Evolutionary conservation across 352 stramenopile genomes (phyloP).

Genomic region (Blastocystis sp.): DNA sequence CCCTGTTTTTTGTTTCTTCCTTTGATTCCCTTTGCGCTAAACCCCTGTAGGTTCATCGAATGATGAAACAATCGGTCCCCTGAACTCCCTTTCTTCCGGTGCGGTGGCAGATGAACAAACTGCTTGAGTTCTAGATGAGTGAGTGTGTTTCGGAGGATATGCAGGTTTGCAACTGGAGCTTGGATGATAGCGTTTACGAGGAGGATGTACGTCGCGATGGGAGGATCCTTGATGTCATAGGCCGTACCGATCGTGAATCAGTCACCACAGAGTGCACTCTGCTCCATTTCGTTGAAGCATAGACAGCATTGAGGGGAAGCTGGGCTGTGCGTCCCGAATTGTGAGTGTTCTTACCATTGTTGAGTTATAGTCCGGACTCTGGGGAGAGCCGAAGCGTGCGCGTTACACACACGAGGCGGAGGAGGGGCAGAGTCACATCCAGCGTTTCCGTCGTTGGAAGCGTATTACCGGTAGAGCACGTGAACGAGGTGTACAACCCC

Average conservation of each 20-base stretch:
- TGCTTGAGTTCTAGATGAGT: background rate
- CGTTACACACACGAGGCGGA: background rate
- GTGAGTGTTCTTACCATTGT: too few relatives aligned
- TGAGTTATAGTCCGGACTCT: background rate
- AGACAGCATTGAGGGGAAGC: background rate
- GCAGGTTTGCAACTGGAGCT: background rate
- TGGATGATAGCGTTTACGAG: slow-evolving; percentile 40
- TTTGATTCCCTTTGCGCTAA: background rate
- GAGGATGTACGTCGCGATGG: slow-evolving; percentile 6
- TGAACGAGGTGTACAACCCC: slow-evolving; percentile 40
- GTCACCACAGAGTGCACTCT: background rate
- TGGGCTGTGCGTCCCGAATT: background rate
- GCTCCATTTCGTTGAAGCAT: background rate
- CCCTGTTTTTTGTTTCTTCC: background rate
- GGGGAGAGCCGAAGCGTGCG: background rate
- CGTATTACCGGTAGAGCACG: background rate
- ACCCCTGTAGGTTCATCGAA: slow-evolving; percentile 33
- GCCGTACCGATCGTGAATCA: background rate
- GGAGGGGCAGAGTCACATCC: background rate
- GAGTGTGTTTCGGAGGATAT: background rate
- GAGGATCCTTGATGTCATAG: background rate
- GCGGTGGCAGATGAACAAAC: background rate
- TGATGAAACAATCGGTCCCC: background rate
- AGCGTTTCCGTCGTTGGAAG: background rate
- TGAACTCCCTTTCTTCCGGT: background rate